Conservation (phyloP, 2,329 filamentous ascomycete genomes). For the Arthrinium phaeospermum region DNA sequence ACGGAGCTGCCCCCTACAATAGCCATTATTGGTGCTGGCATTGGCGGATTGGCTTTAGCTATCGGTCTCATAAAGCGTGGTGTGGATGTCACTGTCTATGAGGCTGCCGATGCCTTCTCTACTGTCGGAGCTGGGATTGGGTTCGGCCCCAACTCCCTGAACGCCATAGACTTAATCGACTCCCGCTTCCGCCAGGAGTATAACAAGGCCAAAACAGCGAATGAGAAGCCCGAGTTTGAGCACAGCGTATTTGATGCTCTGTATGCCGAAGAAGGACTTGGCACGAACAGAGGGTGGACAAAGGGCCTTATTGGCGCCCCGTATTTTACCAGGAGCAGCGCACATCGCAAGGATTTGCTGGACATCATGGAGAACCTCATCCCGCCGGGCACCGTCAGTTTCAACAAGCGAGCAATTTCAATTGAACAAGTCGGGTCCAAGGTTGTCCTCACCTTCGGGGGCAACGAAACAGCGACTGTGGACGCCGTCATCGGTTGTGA, state of each 20-base stretch:
- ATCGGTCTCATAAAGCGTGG: constrained; percentile 37
- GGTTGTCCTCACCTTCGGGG: constrained; percentile 32
- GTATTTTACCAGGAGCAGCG: constrained; percentile 45
- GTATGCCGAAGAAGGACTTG: constrained; percentile 46
- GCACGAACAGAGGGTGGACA: constrained; percentile 43
- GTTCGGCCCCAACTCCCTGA: constrained; percentile 47
- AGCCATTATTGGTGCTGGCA: constrained; percentile 38
- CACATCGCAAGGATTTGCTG: constrained; percentile 48
- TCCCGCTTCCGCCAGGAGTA: constrained; percentile 43
- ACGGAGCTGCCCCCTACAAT: constrained; percentile 26
- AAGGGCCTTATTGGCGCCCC: constrained; percentile 43
- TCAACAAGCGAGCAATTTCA: constrained; percentile 32
- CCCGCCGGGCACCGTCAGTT: constrained; percentile 33
- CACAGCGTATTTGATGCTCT: constrained; percentile 49
- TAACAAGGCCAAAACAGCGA: constrained; percentile 44
- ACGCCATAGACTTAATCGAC: constrained; percentile 49
- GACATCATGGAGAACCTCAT: constrained; percentile 47
- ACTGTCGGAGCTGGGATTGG: constrained; percentile 41
- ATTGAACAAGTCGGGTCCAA: constrained; percentile 32
- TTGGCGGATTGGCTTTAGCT: constrained; percentile 37
- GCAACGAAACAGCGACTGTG: constrained; percentile 28
- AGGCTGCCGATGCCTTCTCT: constrained; percentile 33
- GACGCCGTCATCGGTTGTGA: constrained; percentile 36
- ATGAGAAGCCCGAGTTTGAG: constrained; percentile 42
- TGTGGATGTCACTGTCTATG: constrained; percentile 36